Evolutionary conservation across 345 rosid genomes (phyloP).

Genomic region (Zanthoxylum bungeanum): DNA sequence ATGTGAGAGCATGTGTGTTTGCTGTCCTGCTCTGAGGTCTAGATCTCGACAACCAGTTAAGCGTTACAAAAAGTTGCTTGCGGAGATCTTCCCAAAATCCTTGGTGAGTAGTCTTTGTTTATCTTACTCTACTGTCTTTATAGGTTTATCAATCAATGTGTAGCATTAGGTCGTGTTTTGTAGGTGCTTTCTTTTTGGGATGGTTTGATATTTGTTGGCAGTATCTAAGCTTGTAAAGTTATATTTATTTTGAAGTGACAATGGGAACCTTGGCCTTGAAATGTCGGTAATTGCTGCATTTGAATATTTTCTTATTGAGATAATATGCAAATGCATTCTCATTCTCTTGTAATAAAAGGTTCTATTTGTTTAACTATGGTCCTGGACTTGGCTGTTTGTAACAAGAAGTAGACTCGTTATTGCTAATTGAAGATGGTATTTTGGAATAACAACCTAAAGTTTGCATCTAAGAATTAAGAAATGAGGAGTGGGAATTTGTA

Average conservation of each 20-base stretch:
- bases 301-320: neutral
- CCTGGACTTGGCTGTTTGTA: neutral
- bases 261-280: neutral
- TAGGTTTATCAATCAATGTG: neutral
- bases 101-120: constrained; percentile 46
- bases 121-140: neutral
- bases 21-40: constrained; percentile 97
- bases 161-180: neutral
- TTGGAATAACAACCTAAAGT: neutral
- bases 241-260: neutral
- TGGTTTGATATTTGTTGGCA: neutral
- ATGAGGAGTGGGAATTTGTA: neutral
- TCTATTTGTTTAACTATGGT: neutral
- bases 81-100: constrained; percentile 88
- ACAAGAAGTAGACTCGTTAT: neutral
- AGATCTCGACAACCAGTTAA: constrained; percentile 98
- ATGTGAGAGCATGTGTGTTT: constrained; percentile 91
- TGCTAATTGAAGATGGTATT: neutral
- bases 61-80: constrained; percentile 87
- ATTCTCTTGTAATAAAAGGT: neutral
- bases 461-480: constrained; percentile 6
- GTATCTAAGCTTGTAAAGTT: neutral
- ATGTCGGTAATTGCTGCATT: neutral
- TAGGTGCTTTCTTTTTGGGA: neutral
- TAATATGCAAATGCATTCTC: neutral